These are phyloP conservation scores for Thalassiosira hispida DNA, from an alignment of 352 stramenopile genomes.

Conservation along the genomic window DNA sequence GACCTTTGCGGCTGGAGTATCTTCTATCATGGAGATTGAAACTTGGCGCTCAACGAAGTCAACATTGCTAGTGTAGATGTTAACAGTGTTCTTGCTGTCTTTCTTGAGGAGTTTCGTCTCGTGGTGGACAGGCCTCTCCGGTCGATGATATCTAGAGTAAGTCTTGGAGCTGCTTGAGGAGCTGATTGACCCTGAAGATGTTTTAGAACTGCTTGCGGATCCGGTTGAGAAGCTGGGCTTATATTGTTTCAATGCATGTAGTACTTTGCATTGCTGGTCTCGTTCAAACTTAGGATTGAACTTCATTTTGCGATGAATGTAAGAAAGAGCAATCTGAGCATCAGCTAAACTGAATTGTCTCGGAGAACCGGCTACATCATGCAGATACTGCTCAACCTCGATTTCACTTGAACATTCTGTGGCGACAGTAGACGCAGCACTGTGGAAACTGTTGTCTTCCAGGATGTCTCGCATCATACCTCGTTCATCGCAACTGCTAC, in stretches of 20 bases:
- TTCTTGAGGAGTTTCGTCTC: conserved; percentile 10
- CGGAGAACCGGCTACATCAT: not conserved
- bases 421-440: conserved; percentile 3
- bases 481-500: too few species aligned
- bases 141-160: conserved; percentile 14
- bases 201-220: too few species aligned
- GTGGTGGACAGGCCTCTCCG: not conserved
- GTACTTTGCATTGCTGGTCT: not conserved
- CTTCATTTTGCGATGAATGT: conserved; percentile 9
- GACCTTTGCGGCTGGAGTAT: not conserved
- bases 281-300: not conserved
- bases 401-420: conserved; percentile 9
- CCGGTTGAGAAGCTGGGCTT: too few species aligned
- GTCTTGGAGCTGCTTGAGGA: not conserved
- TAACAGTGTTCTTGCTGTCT: not conserved
- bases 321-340: conserved; percentile 19
- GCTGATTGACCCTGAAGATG: too few species aligned
- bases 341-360: conserved; percentile 5
- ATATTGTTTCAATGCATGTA: not conserved
- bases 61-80: conserved; percentile 17
- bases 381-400: conserved; percentile 15
- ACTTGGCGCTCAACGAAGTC: conserved; percentile 8
- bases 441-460: not conserved
- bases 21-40: conserved; percentile 21
- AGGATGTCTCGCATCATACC: too few species aligned